Conservation (phyloP, 208 protist species). For the Herpetomonas muscarum region DNA sequence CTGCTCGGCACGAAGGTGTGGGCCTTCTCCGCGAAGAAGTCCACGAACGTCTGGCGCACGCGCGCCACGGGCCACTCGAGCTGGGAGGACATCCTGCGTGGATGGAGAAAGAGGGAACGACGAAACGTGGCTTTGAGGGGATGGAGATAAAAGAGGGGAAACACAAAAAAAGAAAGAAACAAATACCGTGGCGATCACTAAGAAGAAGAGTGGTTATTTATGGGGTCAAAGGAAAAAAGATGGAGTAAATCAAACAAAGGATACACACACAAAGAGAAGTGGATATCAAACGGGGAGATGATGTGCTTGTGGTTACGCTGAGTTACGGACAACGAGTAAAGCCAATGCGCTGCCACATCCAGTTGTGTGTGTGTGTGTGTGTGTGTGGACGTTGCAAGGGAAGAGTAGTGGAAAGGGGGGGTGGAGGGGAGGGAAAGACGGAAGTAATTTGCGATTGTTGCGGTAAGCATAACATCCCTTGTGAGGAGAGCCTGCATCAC, state of each 20-base stretch:
- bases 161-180: conserved; percentile 5
- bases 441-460: background rate
- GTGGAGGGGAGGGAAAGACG: background rate
- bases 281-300: background rate
- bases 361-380: no score
- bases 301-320: no score
- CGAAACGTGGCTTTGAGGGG: conserved; percentile 5
- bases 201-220: no score
- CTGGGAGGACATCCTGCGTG: conserved; percentile 14
- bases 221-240: background rate
- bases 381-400: no score
- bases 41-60: conserved; percentile 93
- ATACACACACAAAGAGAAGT: background rate
- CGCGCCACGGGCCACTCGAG: conserved; percentile 77
- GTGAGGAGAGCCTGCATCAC: no score
- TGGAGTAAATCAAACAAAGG: conserved; percentile 4
- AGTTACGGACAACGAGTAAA: no score
- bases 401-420: background rate
- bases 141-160: background rate
- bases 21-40: conserved; percentile 91
- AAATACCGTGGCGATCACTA: conserved; percentile 7
- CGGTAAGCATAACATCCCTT: background rate
- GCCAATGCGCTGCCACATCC: no score
- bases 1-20: conserved; percentile 93
- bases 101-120: conserved; percentile 8